phyloP scores from a whole-genome alignment of 352 stramenopile genomes.

The Thalassiosira mediterranea region DNA sequence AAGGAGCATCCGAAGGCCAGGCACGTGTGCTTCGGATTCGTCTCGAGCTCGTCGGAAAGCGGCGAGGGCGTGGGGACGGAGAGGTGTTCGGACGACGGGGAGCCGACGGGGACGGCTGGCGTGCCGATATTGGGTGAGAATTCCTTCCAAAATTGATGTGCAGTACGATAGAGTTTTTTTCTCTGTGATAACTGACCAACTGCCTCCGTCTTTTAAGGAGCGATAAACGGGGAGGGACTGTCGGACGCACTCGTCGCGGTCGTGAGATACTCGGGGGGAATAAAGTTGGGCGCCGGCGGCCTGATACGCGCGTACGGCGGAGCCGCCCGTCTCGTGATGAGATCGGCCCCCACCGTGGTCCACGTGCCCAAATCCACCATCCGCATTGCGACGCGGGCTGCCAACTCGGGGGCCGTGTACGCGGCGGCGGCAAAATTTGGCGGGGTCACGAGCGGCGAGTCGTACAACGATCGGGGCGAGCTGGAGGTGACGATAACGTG shows the following conservation, averaged over 20 bases:
- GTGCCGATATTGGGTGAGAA: slow-evolving; percentile 74
- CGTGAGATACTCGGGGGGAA: slow-evolving; percentile 80
- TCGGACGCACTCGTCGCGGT: slow-evolving; percentile 72
- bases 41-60: slow-evolving; percentile 23
- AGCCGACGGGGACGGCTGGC: slow-evolving; percentile 80
- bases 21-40: slow-evolving; percentile 78
- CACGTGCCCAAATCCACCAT: slow-evolving; percentile 60
- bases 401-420: slow-evolving; percentile 47
- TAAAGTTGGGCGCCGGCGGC: slow-evolving; percentile 81
- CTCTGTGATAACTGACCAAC: too few relatives aligned
- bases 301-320: slow-evolving; percentile 83
- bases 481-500: slow-evolving; percentile 64
- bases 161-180: too few relatives aligned
- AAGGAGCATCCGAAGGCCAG: slow-evolving; percentile 72
- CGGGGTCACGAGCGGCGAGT: slow-evolving; percentile 55
- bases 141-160: too few relatives aligned
- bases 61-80: slow-evolving; percentile 44
- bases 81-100: slow-evolving; percentile 80
- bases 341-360: slow-evolving; percentile 49
- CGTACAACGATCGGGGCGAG: slow-evolving; percentile 53
- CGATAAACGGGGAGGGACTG: slow-evolving; percentile 77
- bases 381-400: slow-evolving; percentile 27
- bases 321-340: slow-evolving; percentile 57
- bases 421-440: slow-evolving; percentile 40
- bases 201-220: too few relatives aligned